phyloP scores from a whole-genome alignment of 176 grass and related monocot genomes.

The Zea mays region DNA sequence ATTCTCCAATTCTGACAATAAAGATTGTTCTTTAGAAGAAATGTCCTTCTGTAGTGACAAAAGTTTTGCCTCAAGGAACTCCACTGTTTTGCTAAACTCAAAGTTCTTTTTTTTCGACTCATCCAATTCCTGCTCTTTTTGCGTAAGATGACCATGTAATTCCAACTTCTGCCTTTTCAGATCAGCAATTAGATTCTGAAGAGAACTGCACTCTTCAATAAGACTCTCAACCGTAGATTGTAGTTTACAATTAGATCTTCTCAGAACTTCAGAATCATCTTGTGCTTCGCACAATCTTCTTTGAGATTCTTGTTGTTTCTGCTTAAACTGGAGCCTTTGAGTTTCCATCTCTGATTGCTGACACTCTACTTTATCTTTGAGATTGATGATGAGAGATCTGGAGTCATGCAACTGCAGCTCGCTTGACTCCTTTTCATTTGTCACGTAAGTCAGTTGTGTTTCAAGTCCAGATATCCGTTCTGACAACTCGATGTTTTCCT shows the following conservation, averaged over 20 bases:
- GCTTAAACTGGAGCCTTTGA: conserved; percentile 66
- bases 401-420: conserved; percentile 74
- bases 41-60: conserved; percentile 74
- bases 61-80: conserved; percentile 78
- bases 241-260: conserved; percentile 86
- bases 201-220: conserved; percentile 90
- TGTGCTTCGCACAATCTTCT: conserved; percentile 64
- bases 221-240: conserved; percentile 86
- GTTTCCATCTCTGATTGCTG: conserved; percentile 72
- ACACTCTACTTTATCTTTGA: conserved; percentile 75
- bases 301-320: conserved; percentile 80
- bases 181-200: conserved; percentile 71
- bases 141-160: conserved; percentile 66
- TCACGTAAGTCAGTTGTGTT: conserved; percentile 75
- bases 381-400: conserved; percentile 64
- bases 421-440: conserved; percentile 73
- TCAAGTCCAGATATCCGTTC: conserved; percentile 91
- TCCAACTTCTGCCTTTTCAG: conserved; percentile 84
- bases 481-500: conserved; percentile 87
- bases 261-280: conserved; percentile 76
- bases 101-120: conserved; percentile 63
- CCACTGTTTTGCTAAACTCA: conserved; percentile 72
- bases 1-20: conserved; percentile 82
- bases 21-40: conserved; percentile 77
- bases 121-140: conserved; percentile 76